phyloP scores from a whole-genome alignment of 768 basidiomycete species.

The Suillus americanus region DNA sequence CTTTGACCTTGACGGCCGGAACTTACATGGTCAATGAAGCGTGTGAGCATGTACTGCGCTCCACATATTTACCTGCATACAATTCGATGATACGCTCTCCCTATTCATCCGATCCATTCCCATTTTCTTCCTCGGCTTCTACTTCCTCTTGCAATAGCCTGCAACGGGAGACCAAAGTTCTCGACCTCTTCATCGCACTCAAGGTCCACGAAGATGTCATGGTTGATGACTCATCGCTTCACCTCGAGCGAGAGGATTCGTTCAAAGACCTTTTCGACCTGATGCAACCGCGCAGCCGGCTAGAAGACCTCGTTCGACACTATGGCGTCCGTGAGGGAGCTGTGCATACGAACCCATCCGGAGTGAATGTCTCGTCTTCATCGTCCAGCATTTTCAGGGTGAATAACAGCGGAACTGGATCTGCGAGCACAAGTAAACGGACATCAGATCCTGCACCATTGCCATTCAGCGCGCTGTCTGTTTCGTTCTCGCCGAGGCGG shows the following conservation, averaged over 20 bases:
- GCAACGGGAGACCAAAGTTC: constrained; percentile 72
- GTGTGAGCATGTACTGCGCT: constrained; percentile 80
- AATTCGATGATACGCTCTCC: constrained; percentile 58
- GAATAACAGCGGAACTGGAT: constrained; percentile 4
- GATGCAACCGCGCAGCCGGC: constrained; percentile 66
- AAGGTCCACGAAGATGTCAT: constrained; percentile 81
- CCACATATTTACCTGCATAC: constrained; percentile 71
- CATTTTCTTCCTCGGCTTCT: constrained; percentile 37
- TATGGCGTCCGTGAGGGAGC: constrained; percentile 42
- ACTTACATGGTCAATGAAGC: constrained; percentile 35
- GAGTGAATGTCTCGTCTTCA: constrained; percentile 6
- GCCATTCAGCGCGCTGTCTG: constrained; percentile 37
- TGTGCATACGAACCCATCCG: constrained; percentile 18
- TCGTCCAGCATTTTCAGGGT: constrained; percentile 1
- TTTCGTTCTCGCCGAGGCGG: constrained; percentile 39
- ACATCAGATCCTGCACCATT: constrained; percentile 17
- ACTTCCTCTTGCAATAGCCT: constrained; percentile 33
- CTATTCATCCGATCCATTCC: constrained; percentile 81
- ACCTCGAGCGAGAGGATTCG: constrained; percentile 71
- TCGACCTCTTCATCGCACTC: constrained; percentile 79
- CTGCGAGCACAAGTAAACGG: constrained; percentile 4
- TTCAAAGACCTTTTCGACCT: constrained; percentile 82
- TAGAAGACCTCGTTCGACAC: constrained; percentile 69
- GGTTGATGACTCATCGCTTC: constrained; percentile 70
- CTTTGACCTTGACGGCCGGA: not conserved